These are phyloP conservation scores for Trichoderma oligosporum DNA, from an alignment of 2,329 filamentous ascomycete genomes.

Conservation along the genomic window DNA sequence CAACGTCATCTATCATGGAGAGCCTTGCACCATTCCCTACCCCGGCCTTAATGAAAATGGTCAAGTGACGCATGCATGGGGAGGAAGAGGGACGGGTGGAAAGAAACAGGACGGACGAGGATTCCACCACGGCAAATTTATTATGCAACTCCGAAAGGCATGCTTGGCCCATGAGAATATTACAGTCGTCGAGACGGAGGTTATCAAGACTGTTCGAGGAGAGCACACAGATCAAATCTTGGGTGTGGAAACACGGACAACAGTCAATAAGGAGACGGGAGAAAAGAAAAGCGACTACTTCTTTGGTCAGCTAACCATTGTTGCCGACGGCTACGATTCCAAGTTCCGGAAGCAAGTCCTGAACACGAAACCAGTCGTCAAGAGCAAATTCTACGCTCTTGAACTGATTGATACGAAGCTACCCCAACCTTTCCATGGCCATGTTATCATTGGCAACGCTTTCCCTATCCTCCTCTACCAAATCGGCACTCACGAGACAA, in stretches of 20 bases:
- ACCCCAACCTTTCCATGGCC: conserved; percentile 71
- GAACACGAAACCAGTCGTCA: conserved; percentile 61
- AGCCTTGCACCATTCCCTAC: conserved; percentile 73
- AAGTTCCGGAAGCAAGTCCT: conserved; percentile 84
- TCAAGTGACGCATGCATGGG: conserved; percentile 37
- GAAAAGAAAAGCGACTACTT: conserved; percentile 66
- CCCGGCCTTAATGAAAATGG: conserved; percentile 57
- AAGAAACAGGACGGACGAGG: conserved; percentile 63
- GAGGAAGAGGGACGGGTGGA: conserved; percentile 33
- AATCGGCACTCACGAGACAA: conserved; percentile 91
- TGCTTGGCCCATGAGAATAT: conserved; percentile 77
- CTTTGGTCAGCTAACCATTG: conserved; percentile 83
- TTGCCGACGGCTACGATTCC: conserved; percentile 88
- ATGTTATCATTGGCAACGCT: conserved; percentile 78
- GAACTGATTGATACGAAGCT: conserved; percentile 86
- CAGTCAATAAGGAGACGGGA: conserved; percentile 49
- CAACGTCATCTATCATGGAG: conserved; percentile 76
- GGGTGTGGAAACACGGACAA: conserved; percentile 73
- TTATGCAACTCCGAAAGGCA: conserved; percentile 72
- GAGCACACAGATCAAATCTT: conserved; percentile 68
- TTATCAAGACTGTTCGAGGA: conserved; percentile 68
- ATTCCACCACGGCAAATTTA: conserved; percentile 95
- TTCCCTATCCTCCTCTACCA: conserved; percentile 88
- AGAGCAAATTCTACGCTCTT: conserved; percentile 88
- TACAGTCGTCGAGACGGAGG: conserved; percentile 86